Conservation (phyloP, 2,329 filamentous ascomycete genomes). For the Chlorencoelia australis region DNA sequence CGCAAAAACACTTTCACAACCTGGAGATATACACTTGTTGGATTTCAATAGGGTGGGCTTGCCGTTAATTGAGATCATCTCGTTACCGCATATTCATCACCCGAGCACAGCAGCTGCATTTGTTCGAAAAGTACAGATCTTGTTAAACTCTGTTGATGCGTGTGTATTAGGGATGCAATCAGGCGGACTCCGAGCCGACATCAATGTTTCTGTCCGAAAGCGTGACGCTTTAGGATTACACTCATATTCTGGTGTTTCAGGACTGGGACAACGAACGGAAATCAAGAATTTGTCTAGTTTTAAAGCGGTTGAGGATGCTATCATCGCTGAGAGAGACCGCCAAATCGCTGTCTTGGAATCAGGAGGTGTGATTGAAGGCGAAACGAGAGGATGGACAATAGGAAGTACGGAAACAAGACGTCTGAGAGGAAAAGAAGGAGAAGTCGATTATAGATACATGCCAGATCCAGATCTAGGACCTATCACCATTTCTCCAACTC, state of each 20-base stretch:
- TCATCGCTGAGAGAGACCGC: conserved; percentile 79
- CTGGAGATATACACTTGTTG: conserved; percentile 63
- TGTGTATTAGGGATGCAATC: conserved; percentile 89
- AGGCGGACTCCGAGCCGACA: conserved; percentile 82
- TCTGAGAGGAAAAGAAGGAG: conserved; percentile 86
- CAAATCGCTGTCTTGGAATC: conserved; percentile 73
- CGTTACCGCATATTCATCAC: conserved; percentile 76
- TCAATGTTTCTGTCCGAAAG: conserved; percentile 80
- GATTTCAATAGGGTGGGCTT: conserved; percentile 92
- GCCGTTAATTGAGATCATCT: conserved; percentile 92
- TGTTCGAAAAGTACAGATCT: conserved; percentile 76
- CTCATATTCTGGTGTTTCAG: conserved; percentile 46
- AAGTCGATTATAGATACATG: conserved; percentile 98
- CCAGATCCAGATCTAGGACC: conserved; percentile 86
- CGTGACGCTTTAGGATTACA: conserved; percentile 29
- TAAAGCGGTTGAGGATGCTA: conserved; percentile 89
- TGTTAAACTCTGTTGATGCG: conserved; percentile 71
- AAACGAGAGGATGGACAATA: conserved; percentile 88
- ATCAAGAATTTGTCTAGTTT: conserved; percentile 97
- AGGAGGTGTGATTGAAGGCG: conserved; percentile 67
- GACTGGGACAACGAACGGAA: conserved; percentile 79
- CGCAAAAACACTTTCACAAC: conserved; percentile 79
- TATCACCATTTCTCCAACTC: conserved; percentile 60
- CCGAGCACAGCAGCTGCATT: conserved; percentile 80
- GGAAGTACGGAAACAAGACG: conserved; percentile 72